Conservation (phyloP, 2,329 filamentous ascomycete genomes). For the Iodosphaeria phyllophila region DNA sequence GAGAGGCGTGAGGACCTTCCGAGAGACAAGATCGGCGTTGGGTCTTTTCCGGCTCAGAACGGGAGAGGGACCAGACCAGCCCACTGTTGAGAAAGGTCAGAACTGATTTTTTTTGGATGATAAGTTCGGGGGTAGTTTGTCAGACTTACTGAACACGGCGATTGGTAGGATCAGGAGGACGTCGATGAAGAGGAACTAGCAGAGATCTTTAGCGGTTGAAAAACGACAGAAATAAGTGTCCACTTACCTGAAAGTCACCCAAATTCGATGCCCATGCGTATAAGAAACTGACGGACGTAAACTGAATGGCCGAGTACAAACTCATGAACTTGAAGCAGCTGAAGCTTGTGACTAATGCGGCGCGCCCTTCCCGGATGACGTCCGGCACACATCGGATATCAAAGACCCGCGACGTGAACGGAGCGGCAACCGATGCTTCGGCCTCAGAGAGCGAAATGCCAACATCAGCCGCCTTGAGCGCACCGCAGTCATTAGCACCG, state of each 20-base stretch:
- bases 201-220: background rate
- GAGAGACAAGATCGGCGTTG: constrained; percentile 77
- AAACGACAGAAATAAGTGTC: background rate
- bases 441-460: constrained; percentile 94
- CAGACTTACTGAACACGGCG: constrained; percentile 65
- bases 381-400: constrained; percentile 92
- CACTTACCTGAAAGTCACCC: constrained; percentile 68
- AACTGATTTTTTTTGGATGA: too few species aligned
- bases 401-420: constrained; percentile 88
- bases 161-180: constrained; percentile 83
- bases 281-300: constrained; percentile 89
- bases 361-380: constrained; percentile 82
- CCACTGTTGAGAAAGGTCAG: constrained; percentile 35
- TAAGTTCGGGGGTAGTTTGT: too few species aligned
- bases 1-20: constrained; percentile 79
- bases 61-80: constrained; percentile 77
- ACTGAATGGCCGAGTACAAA: constrained; percentile 97
- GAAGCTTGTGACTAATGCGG: constrained; percentile 93
- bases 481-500: constrained; percentile 93
- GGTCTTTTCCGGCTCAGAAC: constrained; percentile 67
- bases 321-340: constrained; percentile 99
- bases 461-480: constrained; percentile 90
- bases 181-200: constrained; percentile 80
- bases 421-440: constrained; percentile 93
- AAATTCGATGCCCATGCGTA: constrained; percentile 88